These are phyloP conservation scores for Trypanosoma lewisi DNA, from an alignment of 208 protist genomes.

Conservation along the genomic window DNA sequence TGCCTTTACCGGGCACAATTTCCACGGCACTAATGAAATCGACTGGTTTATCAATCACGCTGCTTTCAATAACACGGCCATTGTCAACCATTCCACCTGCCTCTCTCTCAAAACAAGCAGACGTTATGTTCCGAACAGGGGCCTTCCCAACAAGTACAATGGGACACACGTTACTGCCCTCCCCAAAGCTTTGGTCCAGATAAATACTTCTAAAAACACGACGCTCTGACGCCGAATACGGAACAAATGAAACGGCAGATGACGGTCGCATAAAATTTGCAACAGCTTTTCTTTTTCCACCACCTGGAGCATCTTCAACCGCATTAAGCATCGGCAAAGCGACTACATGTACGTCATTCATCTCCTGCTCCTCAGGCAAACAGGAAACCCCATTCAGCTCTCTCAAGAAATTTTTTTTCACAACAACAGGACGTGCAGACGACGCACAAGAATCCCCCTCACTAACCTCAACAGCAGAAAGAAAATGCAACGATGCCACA, in stretches of 20 bases:
- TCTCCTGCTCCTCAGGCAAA: neutral
- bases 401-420: neutral
- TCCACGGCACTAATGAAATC: neutral
- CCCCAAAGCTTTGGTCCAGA: neutral
- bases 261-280: neutral
- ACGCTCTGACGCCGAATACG: neutral
- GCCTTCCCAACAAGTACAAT: constrained; percentile 6
- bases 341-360: neutral
- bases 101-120: neutral
- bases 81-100: neutral
- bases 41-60: too few species aligned
- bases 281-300: neutral
- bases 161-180: neutral
- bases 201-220: neutral
- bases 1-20: neutral
- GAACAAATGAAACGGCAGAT: neutral
- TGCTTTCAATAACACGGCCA: neutral
- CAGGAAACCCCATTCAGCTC: neutral
- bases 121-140: neutral
- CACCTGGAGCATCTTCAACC: neutral
- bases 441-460: neutral
- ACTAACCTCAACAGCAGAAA: neutral
- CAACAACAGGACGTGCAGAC: neutral
- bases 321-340: neutral
- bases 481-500: neutral